Evolutionary conservation across 83 land plant genomes (phyloP).

Genomic region (Picea abies): DNA sequence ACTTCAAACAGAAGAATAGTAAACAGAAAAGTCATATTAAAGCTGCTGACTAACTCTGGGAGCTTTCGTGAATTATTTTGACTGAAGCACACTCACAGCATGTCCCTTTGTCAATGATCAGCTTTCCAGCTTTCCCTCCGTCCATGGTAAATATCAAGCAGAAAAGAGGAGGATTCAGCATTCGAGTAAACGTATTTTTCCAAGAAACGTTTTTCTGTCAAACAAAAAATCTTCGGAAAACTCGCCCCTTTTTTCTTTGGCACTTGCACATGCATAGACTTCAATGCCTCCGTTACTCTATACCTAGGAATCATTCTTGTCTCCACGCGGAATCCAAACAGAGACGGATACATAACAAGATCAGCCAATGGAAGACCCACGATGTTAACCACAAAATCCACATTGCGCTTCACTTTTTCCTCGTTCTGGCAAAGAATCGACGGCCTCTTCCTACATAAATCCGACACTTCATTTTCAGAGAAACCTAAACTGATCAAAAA

Average conservation of each 20-base stretch:
- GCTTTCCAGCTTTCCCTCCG: not conserved
- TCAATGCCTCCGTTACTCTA: slow-evolving; percentile 22
- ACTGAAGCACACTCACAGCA: too few species aligned
- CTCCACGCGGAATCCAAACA: slow-evolving; percentile 18
- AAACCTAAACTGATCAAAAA: too few species aligned
- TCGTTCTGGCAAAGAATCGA: not conserved
- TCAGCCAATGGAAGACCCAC: not conserved
- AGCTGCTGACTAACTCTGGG: too few species aligned
- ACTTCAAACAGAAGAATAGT: too few species aligned
- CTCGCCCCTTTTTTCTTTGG: not conserved
- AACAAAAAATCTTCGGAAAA: not conserved
- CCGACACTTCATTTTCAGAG: too few species aligned
- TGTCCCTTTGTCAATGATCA: not conserved
- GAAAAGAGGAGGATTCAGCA: not conserved
- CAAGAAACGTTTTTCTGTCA: slow-evolving; percentile 19
- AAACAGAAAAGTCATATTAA: too few species aligned
- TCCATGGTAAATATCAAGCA: slow-evolving; percentile 10
- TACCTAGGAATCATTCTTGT: slow-evolving; percentile 21
- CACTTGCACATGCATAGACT: slow-evolving; percentile 14
- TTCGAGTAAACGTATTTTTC: slow-evolving; percentile 13
- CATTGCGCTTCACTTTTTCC: slow-evolving; percentile 12
- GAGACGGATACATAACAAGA: slow-evolving; percentile 5
- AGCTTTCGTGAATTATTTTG: too few species aligned
- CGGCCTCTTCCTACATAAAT: not conserved
- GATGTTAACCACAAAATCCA: slow-evolving; percentile 24